Percentiles rank a stretch among this genome's conserved stretches.
These are phyloP conservation scores for Colletotrichum lini DNA, from an alignment of 2,329 filamentous ascomycete species.

Conservation along the genomic window DNA sequence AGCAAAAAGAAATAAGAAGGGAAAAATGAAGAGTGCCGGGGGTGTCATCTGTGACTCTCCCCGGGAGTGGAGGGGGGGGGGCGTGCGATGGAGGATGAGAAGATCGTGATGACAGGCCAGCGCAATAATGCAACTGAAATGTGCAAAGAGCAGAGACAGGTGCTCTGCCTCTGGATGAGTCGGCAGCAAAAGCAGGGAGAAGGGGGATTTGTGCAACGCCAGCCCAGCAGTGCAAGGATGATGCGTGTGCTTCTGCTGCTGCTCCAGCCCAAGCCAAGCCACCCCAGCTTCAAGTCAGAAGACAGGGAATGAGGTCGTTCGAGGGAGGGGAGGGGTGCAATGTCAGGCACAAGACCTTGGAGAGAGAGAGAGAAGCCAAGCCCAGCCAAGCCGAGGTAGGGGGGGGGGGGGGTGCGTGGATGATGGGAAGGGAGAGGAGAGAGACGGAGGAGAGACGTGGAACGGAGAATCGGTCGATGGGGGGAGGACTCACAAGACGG, in stretches of 20 bases:
- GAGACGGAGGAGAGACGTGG: background rate
- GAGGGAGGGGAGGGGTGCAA: constrained; percentile 9
- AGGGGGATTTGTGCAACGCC: constrained; percentile 14
- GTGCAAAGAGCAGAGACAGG: constrained; percentile 14
- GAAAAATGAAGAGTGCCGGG: background rate
- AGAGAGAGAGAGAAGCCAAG: constrained; percentile 8
- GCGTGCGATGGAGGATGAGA: constrained; percentile 1
- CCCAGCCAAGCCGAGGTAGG: constrained; percentile 33
- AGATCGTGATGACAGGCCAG: constrained; percentile 18
- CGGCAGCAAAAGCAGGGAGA: background rate
- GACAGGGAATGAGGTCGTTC: constrained; percentile 24
- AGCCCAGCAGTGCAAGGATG: constrained; percentile 27
- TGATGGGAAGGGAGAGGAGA: background rate
- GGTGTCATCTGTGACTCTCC: constrained; percentile 16
- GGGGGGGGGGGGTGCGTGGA: background rate
- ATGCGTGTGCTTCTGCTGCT: constrained; percentile 15
- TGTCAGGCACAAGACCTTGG: constrained; percentile 38
- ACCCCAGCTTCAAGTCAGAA: constrained; percentile 29
- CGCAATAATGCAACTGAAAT: constrained; percentile 21
- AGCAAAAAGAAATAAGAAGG: constrained; percentile 18
- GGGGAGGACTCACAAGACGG: constrained; percentile 3
- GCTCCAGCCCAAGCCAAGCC: constrained; percentile 15
- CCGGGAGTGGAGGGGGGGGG: constrained; percentile 1
- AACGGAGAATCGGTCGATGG: background rate
- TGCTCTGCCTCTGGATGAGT: constrained; percentile 20